Percentiles rank a stretch among this genome's conserved stretches.
phyloP scores from a whole-genome alignment of 805 yeast species.

The Cephaloascus albidus region DNA sequence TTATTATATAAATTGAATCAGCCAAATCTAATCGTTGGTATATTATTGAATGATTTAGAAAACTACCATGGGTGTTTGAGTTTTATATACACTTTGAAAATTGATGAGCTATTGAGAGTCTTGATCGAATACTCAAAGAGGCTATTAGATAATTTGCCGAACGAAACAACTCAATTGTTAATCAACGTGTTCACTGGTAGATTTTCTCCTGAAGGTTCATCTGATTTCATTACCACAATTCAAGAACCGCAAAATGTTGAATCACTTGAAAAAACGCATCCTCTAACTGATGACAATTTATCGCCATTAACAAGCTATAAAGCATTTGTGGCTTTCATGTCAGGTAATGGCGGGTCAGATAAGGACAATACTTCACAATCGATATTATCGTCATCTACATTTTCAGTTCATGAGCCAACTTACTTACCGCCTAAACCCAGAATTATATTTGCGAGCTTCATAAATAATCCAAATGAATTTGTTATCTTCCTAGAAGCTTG shows the following conservation, averaged over 20 bases:
- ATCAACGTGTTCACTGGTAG: constrained; percentile 87
- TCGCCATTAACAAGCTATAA: constrained; percentile 20
- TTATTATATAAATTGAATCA: constrained; percentile 66
- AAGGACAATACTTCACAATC: neutral
- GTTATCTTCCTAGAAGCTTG: constrained; percentile 91
- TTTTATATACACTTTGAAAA: constrained; percentile 58
- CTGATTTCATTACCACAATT: constrained; percentile 5
- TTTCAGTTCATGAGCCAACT: constrained; percentile 34
- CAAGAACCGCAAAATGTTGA: constrained; percentile 3
- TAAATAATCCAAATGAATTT: constrained; percentile 80
- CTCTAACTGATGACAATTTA: too few species aligned
- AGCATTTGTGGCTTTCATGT: constrained; percentile 19
- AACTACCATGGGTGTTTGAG: constrained; percentile 52
- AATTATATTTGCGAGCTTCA: constrained; percentile 77
- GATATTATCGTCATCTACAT: neutral
- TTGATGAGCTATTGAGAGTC: constrained; percentile 70
- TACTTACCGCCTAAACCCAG: constrained; percentile 91
- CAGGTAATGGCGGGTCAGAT: constrained; percentile 5
- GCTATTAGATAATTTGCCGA: constrained; percentile 60
- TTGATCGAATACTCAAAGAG: constrained; percentile 57
- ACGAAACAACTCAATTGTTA: constrained; percentile 72
- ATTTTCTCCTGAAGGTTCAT: constrained; percentile 37
- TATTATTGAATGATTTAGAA: constrained; percentile 56
- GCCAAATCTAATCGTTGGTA: constrained; percentile 67
- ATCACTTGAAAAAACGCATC: neutral